A percentile compares a stretch with the other conserved stretches of the same genome.
Conservation (phyloP, 2,329 filamentous ascomycete genomes). For the Phialophora tarda region DNA sequence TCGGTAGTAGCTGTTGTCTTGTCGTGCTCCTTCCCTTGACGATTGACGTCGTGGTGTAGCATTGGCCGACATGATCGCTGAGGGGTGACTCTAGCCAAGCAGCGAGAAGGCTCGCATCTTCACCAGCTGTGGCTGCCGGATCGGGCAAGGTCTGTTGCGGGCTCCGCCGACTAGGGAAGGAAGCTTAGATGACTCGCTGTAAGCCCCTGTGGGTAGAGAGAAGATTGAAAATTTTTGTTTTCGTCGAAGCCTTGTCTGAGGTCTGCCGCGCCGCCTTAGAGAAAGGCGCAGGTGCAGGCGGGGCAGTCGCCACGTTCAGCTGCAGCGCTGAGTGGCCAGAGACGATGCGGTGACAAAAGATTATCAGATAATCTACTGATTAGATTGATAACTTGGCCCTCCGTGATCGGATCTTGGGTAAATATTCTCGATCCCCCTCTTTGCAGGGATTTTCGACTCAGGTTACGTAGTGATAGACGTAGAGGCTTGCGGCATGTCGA, state of each 20-base stretch:
- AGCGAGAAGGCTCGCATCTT: neutral
- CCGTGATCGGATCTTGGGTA: conserved; percentile 26
- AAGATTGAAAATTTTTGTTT: conserved; percentile 8
- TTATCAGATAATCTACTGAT: conserved; percentile 27
- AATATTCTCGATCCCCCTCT: neutral
- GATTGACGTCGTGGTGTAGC: conserved; percentile 7
- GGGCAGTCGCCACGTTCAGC: neutral
- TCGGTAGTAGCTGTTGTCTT: neutral
- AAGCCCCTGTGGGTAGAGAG: neutral
- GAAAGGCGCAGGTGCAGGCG: neutral
- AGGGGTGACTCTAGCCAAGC: neutral
- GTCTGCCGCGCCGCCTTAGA: conserved; percentile 8
- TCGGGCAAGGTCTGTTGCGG: neutral
- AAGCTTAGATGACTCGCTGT: neutral
- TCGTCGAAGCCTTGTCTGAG: conserved; percentile 20
- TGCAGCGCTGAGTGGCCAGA: conserved; percentile 15
- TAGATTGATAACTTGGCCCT: conserved; percentile 31
- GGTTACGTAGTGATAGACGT: conserved; percentile 12
- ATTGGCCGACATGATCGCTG: conserved; percentile 3
- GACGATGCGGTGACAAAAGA: conserved; percentile 24
- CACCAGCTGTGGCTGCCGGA: neutral
- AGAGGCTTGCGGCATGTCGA: neutral
- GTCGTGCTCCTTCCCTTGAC: neutral
- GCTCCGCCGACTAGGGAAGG: neutral
- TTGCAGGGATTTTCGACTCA: neutral